Base-by-base conservation (phyloP, 371 early-diverging fungal species). In the Parasitella parasitica region DNA sequence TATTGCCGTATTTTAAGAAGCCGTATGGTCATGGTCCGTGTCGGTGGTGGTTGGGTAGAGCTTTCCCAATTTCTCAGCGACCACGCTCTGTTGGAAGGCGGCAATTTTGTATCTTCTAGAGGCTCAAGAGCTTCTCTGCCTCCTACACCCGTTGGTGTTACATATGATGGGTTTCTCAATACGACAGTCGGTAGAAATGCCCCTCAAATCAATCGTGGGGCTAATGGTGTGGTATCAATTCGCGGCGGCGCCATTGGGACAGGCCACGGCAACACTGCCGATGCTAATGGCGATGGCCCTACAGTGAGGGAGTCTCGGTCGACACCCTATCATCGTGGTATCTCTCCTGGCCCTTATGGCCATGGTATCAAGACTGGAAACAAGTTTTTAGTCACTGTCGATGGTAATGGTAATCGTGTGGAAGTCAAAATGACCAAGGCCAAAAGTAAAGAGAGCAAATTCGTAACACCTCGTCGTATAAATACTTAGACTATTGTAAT, bases 11-110 rank as follows among this genome's bases (percentile, higher is more conserved):
- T 90, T 28, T 69, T 91, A 38, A 71, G 84, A 46, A 84, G 84
- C 49, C 77, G 85, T 2, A 84, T 85, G 79, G 90, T 91, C 35
- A 89, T 91, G 90, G 90, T 91, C 27, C 85, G 92, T 28, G 88
- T 91, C 2, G 92, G 92, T 13, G 92, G 92, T 60, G 92, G 92
- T 18, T 91, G 92, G 92, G 79, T 74, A 4, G 89, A 89, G 56
- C 63, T 89, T 13, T 87, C 89, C 15, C 86, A 86, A 28, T 80
- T 80, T 28, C 64, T 80, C 32, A 63, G 76, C 24, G 81, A 80
- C 13, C 81, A 80, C 55, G 72, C 76, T 0, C 43, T 80, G 4
- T 35, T 80, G 28, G 81, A 80, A 49, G 71, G 69, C 9, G 67
- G 69, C n/a, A 62, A 67, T 22, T 64, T 67, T 64, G 70, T 73